phyloP scores from a whole-genome alignment of 768 basidiomycete species.

The Termitomyces sp. region DNA sequence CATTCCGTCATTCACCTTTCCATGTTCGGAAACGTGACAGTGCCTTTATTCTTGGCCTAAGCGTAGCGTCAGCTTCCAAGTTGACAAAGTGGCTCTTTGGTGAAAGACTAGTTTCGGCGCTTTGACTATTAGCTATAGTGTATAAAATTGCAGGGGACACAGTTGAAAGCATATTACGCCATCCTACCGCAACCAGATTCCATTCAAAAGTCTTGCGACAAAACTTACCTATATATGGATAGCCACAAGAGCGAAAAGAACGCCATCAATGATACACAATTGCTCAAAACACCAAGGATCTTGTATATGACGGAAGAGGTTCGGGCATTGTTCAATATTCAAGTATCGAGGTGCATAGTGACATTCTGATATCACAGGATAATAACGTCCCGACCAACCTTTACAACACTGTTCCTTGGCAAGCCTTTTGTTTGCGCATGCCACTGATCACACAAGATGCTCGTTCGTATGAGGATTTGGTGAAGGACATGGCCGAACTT shows the following conservation, averaged over 20 bases:
- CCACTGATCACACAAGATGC: background rate
- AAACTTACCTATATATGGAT: too few species aligned
- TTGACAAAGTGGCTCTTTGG: background rate
- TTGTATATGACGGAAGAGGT: background rate
- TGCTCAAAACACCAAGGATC: background rate
- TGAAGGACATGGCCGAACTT: background rate
- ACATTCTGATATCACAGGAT: background rate
- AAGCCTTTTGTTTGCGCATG: background rate
- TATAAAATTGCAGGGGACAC: background rate
- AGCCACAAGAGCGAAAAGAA: background rate
- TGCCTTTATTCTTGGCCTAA: background rate
- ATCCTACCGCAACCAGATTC: background rate
- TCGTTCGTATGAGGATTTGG: background rate
- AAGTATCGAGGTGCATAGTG: background rate
- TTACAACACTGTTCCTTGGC: background rate
- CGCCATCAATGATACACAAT: background rate
- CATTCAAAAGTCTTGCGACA: background rate
- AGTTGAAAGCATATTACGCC: background rate
- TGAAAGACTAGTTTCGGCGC: background rate
- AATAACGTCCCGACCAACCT: background rate
- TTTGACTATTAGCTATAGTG: background rate
- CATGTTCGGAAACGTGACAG: background rate
- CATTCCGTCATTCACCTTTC: background rate
- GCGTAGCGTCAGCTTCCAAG: background rate
- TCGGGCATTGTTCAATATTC: background rate